Percentiles rank a stretch among this genome's conserved stretches.
phyloP scores from a whole-genome alignment of 2,329 filamentous ascomycete species.

The Talaromyces rugulosus region DNA sequence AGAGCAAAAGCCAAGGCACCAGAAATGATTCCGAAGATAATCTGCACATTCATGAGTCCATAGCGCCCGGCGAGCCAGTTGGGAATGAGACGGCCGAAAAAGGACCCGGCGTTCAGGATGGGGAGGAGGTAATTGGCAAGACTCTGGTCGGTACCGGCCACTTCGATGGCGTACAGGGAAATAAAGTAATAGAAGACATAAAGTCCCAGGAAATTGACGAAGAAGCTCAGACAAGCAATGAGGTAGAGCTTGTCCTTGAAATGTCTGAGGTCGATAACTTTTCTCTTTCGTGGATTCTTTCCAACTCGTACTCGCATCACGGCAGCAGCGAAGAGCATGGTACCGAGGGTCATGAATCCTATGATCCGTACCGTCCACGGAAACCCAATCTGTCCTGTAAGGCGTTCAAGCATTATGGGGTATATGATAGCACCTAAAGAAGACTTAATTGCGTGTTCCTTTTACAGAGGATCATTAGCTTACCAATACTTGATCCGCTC shows the following conservation, averaged over 20 bases:
- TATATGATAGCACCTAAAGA: constrained; percentile 25
- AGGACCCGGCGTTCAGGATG: constrained; percentile 57
- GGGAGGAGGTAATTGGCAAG: constrained; percentile 58
- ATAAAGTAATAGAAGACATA: constrained; percentile 8
- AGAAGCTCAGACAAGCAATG: constrained; percentile 3
- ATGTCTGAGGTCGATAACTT: constrained; percentile 5
- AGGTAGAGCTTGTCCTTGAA: constrained; percentile 6
- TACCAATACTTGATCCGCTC: constrained; percentile 9
- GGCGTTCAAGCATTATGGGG: constrained; percentile 53
- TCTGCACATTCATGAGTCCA: constrained; percentile 10
- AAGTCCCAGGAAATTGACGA: constrained; percentile 6
- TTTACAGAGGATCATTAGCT: constrained; percentile 6
- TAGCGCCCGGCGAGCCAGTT: constrained; percentile 6
- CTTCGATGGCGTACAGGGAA: constrained; percentile 18
- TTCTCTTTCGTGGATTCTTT: constrained; percentile 6
- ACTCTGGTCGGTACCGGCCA: constrained; percentile 37
- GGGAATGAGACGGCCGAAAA: constrained; percentile 56
- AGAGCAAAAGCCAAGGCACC: constrained; percentile 9
- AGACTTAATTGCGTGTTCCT: constrained; percentile 8
- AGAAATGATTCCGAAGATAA: constrained; percentile 8
- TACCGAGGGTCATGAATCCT: constrained; percentile 7
- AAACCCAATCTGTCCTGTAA: constrained; percentile 46
- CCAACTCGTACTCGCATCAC: constrained; percentile 4
- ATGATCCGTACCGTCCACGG: constrained; percentile 10
- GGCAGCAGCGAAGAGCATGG: constrained; percentile 3